Evolutionary conservation across 2,329 filamentous ascomycete species (phyloP).

Genomic region (Venturia aucupariae): DNA sequence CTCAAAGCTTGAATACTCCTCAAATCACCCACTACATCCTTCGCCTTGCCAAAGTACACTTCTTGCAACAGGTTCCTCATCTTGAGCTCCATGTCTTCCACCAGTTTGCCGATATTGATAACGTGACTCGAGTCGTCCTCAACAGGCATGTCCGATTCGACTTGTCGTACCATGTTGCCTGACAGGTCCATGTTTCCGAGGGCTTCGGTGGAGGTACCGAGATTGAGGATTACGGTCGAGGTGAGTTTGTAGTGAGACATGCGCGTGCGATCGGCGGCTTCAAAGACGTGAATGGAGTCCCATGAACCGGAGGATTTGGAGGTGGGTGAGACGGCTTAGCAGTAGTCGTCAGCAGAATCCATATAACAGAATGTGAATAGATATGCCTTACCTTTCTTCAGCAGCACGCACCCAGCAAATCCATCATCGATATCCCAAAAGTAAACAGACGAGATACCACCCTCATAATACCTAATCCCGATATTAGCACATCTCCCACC

Average conservation of each 20-base stretch:
- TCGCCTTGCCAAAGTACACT: conserved; percentile 98
- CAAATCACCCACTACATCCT: conserved; percentile 94
- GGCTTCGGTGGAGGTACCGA: conserved; percentile 57
- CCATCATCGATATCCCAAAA: conserved; percentile 98
- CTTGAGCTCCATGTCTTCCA: conserved; percentile 99
- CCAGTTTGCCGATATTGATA: conserved; percentile 79
- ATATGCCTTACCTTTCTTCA: conserved; percentile 71
- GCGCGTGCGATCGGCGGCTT: conserved; percentile 85
- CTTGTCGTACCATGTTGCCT: conserved; percentile 95
- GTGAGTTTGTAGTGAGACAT: conserved; percentile 96
- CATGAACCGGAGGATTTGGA: conserved; percentile 69
- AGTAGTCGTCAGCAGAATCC: not conserved
- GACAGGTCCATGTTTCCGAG: conserved; percentile 85
- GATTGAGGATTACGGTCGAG: conserved; percentile 86
- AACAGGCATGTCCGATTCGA: conserved; percentile 77
- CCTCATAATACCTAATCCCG: conserved; percentile 70
- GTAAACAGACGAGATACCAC: conserved; percentile 91
- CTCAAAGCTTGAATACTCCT: conserved; percentile 78
- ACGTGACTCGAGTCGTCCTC: conserved; percentile 44
- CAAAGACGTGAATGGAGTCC: conserved; percentile 99
- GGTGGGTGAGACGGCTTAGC: conserved; percentile 54
- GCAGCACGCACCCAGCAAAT: conserved; percentile 86
- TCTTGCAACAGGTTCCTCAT: conserved; percentile 98
- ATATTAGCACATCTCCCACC: not conserved
- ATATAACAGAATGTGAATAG: too few relatives aligned